Evolutionary conservation across 768 basidiomycete species (phyloP), one percentile per base, ranked within the genome.

Genomic region (Termitomyces sp.): DNA sequence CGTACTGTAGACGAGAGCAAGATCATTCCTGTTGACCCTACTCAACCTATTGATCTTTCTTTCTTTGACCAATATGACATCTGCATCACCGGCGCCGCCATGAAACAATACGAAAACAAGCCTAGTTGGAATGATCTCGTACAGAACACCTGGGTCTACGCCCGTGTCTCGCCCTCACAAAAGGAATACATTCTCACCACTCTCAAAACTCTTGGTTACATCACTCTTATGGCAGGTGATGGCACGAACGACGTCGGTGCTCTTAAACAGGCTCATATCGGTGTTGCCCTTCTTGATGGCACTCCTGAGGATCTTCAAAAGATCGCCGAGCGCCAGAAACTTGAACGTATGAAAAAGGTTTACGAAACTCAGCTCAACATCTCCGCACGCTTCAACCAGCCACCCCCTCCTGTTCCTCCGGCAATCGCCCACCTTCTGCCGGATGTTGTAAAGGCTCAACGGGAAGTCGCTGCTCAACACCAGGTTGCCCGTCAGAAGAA

Each of bases 241-340:
- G 97, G 97, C 31, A 99, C 97, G 4, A 98, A 99, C 68, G 97
- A 98, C 61, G 97, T 99, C 49, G 97, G 97, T 23, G 97, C 97
- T 3, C 82, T 99, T 52, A 99, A 98, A 72, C 95, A 97, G 69
- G 97, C 97, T 0, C 94, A 99, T 70, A 89, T 99, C 58, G 96
- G 97, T 50, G 91, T 98, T 29, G 96, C 96, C 1, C 55, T 64
- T 32, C 68, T 58, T 3, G 57, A 58, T 35, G 57, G 57, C 27
- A 58, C 57, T 29, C 57, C 57, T 6, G 57, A 58, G 21, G 57
- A 58, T 43, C 57, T 58, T 29, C 57, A 58, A 19, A 58, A 58
- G 37, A 58, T 58, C 8, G 57, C 57, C 16, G 57, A 58, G 37
- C 49, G 49, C n/a, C 49, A 51, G 25, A 51, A 44, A 49, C 75